A percentile compares a stretch with the other conserved stretches of the same genome.
These are phyloP conservation scores for Elsinoe fawcettii DNA, from an alignment of 2,329 filamentous ascomycete species.

Conservation along the genomic window DNA sequence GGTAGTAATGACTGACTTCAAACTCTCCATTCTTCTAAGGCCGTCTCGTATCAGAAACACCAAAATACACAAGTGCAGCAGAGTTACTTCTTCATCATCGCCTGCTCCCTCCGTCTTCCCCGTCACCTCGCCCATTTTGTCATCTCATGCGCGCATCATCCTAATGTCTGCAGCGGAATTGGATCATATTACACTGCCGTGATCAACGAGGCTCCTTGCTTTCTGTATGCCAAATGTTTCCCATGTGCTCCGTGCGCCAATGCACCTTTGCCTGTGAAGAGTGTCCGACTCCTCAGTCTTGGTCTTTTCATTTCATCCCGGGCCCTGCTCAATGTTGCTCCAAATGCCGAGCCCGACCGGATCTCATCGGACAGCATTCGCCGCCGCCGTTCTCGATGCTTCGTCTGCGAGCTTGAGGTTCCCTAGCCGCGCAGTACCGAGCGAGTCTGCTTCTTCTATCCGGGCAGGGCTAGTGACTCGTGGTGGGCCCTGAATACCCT, in stretches of 20 bases:
- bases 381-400: conserved; percentile 4
- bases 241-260: conserved; percentile 4
- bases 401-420: conserved; percentile 85
- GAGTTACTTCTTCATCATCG: not conserved
- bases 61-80: conserved; percentile 9
- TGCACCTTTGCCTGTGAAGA: not conserved
- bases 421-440: conserved; percentile 76
- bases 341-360: conserved; percentile 3
- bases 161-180: not conserved
- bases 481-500: conserved; percentile 20
- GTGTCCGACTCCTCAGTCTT: not conserved
- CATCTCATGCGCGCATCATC: not conserved
- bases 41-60: conserved; percentile 11
- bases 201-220: not conserved
- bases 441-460: conserved; percentile 68
- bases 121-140: not conserved
- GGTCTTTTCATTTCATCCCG: not conserved
- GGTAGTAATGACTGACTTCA: not conserved
- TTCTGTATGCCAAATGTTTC: conserved; percentile 11
- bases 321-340: conserved; percentile 2
- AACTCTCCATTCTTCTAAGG: conserved; percentile 14
- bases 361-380: conserved; percentile 6
- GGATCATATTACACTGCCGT: conserved; percentile 3
- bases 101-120: not conserved
- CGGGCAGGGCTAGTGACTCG: conserved; percentile 37